Conservation (phyloP, 495 filamentous ascomycete genomes). For the Daldinia decipiens region DNA sequence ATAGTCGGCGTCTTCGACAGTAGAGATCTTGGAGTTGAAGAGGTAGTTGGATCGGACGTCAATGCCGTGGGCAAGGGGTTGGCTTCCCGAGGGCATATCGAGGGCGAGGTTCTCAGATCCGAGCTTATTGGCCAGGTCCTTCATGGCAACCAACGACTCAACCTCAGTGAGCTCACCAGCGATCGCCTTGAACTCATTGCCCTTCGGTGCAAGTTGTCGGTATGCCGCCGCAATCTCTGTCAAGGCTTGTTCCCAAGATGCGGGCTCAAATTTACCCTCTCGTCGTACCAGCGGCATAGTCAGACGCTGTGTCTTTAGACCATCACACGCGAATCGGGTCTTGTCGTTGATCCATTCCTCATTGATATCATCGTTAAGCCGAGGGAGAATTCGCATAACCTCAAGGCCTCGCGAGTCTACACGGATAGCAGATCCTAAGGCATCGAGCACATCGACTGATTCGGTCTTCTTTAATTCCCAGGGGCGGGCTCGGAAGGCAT, state of each 20-base stretch:
- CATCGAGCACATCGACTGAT: conserved; percentile 93
- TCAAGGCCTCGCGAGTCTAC: conserved; percentile 93
- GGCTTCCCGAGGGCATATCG: conserved; percentile 84
- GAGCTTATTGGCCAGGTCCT: conserved; percentile 94
- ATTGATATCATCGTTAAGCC: conserved; percentile 96
- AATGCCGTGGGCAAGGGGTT: conserved; percentile 89
- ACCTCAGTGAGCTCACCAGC: conserved; percentile 90
- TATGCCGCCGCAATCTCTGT: conserved; percentile 83
- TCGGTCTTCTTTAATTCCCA: conserved; percentile 96
- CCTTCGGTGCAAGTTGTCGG: conserved; percentile 77
- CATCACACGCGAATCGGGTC: conserved; percentile 94
- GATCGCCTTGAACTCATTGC: conserved; percentile 94
- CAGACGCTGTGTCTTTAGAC: conserved; percentile 92
- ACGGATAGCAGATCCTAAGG: conserved; percentile 90
- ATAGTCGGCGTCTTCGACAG: conserved; percentile 91
- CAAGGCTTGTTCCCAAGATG: conserved; percentile 93
- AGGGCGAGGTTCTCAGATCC: conserved; percentile 95
- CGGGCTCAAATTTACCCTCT: conserved; percentile 87
- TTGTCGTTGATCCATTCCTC: conserved; percentile 99
- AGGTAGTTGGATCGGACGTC: conserved; percentile 94
- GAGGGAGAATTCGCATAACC: conserved; percentile 92
- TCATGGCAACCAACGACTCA: conserved; percentile 94
- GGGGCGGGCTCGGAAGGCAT: conserved; percentile 94
- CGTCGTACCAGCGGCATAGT: conserved; percentile 91
- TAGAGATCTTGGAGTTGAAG: conserved; percentile 94